Conservation (phyloP, 164 flowering plant species). For the Magnolia sinica region DNA sequence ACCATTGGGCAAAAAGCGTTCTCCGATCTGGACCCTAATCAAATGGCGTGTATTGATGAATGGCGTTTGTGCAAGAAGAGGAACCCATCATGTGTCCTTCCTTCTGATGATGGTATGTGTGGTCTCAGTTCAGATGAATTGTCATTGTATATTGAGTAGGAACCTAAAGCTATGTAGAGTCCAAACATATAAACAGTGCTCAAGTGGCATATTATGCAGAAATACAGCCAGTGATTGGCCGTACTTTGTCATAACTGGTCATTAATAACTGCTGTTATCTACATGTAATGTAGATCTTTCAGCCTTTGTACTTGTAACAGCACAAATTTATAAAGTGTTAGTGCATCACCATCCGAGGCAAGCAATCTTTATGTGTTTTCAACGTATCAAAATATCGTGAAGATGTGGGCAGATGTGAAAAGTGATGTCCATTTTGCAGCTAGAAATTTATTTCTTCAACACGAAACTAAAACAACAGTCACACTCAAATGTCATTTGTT, state of each 20-base stretch:
- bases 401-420: not conserved
- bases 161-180: not conserved
- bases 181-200: not conserved
- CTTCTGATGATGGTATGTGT: not conserved
- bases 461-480: too few species aligned
- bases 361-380: not conserved
- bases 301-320: not conserved
- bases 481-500: not conserved
- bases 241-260: not conserved
- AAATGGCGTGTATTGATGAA: slow-evolving; percentile 33
- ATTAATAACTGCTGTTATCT: not conserved
- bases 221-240: not conserved
- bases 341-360: not conserved
- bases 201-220: not conserved
- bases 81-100: not conserved
- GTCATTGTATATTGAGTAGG: not conserved
- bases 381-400: not conserved
- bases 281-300: not conserved
- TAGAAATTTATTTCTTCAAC: not conserved
- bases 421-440: not conserved
- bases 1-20: slow-evolving; percentile 19
- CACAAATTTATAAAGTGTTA: not conserved
- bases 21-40: slow-evolving; percentile 19
- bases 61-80: slow-evolving; percentile 27
- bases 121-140: not conserved